A percentile compares a stretch with the other conserved stretches of the same genome.
Conservation (phyloP, 495 filamentous ascomycete species). For the Lepidopterella palustris region DNA sequence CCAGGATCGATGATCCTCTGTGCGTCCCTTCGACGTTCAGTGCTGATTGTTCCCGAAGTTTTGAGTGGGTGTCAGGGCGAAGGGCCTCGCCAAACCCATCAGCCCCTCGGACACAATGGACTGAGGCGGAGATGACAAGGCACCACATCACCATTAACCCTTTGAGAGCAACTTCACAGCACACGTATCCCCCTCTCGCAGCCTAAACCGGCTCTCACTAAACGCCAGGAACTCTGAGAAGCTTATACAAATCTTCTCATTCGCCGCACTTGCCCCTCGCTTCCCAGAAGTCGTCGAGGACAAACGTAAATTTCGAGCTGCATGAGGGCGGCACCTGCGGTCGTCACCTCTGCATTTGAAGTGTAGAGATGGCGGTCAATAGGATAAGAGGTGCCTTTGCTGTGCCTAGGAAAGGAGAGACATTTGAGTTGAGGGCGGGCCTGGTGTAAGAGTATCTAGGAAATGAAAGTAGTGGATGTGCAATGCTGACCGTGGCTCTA, state of each 20-base stretch:
- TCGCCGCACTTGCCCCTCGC: neutral
- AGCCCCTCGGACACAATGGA: constrained; percentile 10
- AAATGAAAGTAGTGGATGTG: neutral
- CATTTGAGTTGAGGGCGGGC: constrained; percentile 93
- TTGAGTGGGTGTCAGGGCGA: neutral
- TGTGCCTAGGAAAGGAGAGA: constrained; percentile 91
- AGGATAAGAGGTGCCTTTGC: constrained; percentile 91
- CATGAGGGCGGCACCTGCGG: constrained; percentile 45
- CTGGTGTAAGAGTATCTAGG: constrained; percentile 56
- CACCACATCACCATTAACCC: constrained; percentile 1
- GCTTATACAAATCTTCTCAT: neutral
- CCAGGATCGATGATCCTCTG: neutral
- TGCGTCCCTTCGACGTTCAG: neutral
- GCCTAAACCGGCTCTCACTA: neutral
- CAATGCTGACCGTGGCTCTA: constrained; percentile 30
- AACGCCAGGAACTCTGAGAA: neutral
- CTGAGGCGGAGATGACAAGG: neutral
- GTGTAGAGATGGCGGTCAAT: constrained; percentile 75
- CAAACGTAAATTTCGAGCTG: constrained; percentile 9
- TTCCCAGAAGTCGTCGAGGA: neutral
- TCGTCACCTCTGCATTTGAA: constrained; percentile 40
- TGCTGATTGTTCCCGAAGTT: neutral
- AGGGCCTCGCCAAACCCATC: constrained; percentile 1
- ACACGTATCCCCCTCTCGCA: neutral
- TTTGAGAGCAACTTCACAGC: constrained; percentile 1